Evolutionary conservation across 2,329 filamentous ascomycete species (phyloP).

Genomic region (Cladophialophora carrionii): DNA sequence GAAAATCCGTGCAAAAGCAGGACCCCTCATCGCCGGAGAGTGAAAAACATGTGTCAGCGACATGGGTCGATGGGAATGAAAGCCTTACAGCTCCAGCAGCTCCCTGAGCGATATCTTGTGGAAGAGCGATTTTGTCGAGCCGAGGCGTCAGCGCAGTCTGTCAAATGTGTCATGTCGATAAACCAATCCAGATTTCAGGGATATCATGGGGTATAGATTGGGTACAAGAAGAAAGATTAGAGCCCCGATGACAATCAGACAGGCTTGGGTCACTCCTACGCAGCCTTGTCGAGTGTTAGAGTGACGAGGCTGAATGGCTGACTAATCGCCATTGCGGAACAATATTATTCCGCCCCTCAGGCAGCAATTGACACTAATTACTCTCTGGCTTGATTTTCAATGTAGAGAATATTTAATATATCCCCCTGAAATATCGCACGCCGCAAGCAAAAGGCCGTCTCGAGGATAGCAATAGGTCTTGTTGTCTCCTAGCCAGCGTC

Average conservation of each 20-base stretch:
- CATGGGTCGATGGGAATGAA: not conserved
- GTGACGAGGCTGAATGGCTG: not conserved
- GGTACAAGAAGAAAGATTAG: not conserved
- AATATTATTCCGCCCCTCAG: conserved; percentile 3
- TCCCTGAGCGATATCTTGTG: not conserved
- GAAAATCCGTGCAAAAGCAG: conserved; percentile 1
- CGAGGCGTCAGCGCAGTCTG: not conserved
- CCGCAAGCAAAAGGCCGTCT: not conserved
- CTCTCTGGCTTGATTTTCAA: not conserved
- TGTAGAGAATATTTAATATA: not conserved
- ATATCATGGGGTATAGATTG: not conserved
- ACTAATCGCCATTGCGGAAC: not conserved
- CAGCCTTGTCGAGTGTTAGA: not conserved
- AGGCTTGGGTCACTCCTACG: not conserved
- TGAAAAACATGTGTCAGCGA: not conserved
- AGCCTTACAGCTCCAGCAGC: not conserved
- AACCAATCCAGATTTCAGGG: not conserved
- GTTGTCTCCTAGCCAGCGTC: not conserved
- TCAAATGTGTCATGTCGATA: not conserved
- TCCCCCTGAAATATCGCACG: not conserved
- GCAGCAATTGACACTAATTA: not conserved
- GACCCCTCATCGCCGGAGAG: not conserved
- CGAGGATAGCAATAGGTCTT: not conserved
- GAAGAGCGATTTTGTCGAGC: not conserved
- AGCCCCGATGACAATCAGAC: not conserved